phyloP scores from a whole-genome alignment of 148 eudicot genomes.

The Camellia granthamiana region DNA sequence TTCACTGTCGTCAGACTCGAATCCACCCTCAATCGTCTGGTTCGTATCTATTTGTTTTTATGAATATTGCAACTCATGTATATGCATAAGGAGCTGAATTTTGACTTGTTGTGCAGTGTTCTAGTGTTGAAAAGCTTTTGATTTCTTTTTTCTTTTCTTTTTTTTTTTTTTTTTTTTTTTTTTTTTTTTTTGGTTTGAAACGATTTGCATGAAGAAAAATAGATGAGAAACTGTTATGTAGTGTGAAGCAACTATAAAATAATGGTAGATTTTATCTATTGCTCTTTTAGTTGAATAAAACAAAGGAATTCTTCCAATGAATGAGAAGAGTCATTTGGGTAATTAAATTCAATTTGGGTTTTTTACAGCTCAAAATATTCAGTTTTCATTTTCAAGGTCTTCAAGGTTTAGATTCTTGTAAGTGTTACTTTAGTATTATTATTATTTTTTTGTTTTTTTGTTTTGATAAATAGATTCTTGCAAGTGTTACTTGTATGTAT shows the following conservation, averaged over 20 bases:
- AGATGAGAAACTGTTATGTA: too few species aligned
- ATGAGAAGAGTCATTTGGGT: neutral
- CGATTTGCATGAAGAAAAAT: neutral
- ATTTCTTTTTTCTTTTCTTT: too few species aligned
- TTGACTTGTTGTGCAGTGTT: neutral
- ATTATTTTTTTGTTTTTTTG: neutral
- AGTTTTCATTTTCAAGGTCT: neutral
- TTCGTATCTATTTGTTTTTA: neutral
- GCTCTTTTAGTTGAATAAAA: neutral
- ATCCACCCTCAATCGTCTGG: conserved; percentile 31
- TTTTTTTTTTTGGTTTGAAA: neutral
- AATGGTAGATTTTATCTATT: neutral
- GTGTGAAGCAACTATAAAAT: neutral
- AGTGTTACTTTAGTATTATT: neutral
- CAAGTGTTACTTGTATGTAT: too few species aligned
- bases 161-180: neutral
- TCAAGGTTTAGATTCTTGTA: neutral
- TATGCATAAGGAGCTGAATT: neutral
- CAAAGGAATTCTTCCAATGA: neutral
- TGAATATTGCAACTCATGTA: neutral
- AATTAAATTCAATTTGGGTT: neutral
- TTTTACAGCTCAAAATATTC: neutral
- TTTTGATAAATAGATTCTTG: too few species aligned
- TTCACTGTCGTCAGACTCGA: conserved; percentile 16
- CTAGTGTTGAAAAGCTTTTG: neutral